phyloP scores from a whole-genome alignment of 2,329 filamentous ascomycete species.

The Hypomyces rosellus region DNA sequence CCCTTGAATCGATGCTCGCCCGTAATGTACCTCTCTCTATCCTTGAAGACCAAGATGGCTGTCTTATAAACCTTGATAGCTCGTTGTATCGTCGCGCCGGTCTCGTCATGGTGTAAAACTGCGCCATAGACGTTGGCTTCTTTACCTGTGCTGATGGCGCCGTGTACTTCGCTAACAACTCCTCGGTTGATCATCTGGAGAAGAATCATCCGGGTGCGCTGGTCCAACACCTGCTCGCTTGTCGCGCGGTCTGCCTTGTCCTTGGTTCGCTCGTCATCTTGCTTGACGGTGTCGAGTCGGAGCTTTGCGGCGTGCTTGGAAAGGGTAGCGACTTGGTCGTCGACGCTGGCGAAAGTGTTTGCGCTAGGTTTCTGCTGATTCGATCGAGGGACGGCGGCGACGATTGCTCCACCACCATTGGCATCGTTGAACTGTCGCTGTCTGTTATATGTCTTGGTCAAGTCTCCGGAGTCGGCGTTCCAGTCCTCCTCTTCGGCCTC shows the following conservation, averaged over 20 bases:
- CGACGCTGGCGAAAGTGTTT: conserved; percentile 72
- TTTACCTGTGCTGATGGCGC: conserved; percentile 92
- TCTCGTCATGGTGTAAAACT: conserved; percentile 53
- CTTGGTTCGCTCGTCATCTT: conserved; percentile 52
- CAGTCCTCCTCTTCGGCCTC: conserved; percentile 61
- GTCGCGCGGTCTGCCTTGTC: conserved; percentile 93
- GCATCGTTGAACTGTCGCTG: conserved; percentile 60
- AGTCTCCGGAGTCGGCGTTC: conserved; percentile 55
- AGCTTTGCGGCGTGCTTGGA: conserved; percentile 83
- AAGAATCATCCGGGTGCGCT: conserved; percentile 89
- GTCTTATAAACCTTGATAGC: conserved; percentile 99
- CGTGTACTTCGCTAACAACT: conserved; percentile 84
- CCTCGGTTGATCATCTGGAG: conserved; percentile 93
- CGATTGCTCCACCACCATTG: conserved; percentile 22
- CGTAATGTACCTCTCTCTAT: conserved; percentile 90
- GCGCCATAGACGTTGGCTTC: conserved; percentile 98
- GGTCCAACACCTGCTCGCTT: conserved; percentile 89
- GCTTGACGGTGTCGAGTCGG: conserved; percentile 62
- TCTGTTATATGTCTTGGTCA: conserved; percentile 84
- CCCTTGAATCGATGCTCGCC: conserved; percentile 88
- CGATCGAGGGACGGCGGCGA: conserved; percentile 55
- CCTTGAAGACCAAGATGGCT: conserved; percentile 94
- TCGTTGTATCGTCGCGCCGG: conserved; percentile 58
- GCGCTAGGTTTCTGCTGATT: conserved; percentile 74
- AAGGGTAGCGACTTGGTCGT: conserved; percentile 83